A percentile compares a stretch with the other conserved stretches of the same genome.
Conservation (phyloP, 305 asterid species). For the Plantago lanceolata region DNA sequence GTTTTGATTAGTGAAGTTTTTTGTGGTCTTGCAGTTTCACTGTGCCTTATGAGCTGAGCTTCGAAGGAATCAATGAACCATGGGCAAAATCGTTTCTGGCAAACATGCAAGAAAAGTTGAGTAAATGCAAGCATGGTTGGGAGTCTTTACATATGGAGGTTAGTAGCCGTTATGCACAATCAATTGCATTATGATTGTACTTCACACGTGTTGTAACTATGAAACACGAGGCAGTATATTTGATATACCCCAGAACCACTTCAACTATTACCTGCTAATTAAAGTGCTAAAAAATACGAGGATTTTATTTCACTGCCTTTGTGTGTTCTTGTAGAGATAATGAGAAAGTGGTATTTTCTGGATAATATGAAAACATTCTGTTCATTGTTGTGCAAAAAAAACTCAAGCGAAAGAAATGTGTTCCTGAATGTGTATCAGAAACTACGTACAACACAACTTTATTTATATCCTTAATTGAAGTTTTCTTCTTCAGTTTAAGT, state of each 20-base stretch:
- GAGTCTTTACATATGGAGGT: constrained; percentile 72
- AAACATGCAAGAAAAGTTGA: constrained; percentile 37
- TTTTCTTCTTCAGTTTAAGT: too few relatives aligned
- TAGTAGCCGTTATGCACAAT: constrained; percentile 59
- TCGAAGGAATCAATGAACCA: constrained; percentile 54
- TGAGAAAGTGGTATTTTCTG: background rate
- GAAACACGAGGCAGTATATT: background rate
- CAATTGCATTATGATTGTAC: constrained; percentile 54
- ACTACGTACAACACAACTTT: too few relatives aligned
- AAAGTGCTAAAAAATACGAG: background rate
- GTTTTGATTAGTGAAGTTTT: background rate
- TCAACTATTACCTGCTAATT: background rate
- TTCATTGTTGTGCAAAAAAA: background rate
- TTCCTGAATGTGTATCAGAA: too few relatives aligned
- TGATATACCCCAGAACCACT: background rate
- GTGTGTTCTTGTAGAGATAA: background rate
- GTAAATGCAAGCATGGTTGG: constrained; percentile 66
- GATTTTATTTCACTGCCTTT: background rate
- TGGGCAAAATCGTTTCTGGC: constrained; percentile 73
- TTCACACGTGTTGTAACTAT: too few relatives aligned
- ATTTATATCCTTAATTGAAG: too few relatives aligned
- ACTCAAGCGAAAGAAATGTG: background rate
- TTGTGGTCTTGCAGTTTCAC: constrained; percentile 50
- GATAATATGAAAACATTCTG: background rate
- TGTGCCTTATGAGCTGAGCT: constrained; percentile 77